Percentiles rank a stretch among this genome's conserved stretches.
phyloP scores from a whole-genome alignment of 371 early-diverging fungal genomes.

The Sporodiniella umbellata region DNA sequence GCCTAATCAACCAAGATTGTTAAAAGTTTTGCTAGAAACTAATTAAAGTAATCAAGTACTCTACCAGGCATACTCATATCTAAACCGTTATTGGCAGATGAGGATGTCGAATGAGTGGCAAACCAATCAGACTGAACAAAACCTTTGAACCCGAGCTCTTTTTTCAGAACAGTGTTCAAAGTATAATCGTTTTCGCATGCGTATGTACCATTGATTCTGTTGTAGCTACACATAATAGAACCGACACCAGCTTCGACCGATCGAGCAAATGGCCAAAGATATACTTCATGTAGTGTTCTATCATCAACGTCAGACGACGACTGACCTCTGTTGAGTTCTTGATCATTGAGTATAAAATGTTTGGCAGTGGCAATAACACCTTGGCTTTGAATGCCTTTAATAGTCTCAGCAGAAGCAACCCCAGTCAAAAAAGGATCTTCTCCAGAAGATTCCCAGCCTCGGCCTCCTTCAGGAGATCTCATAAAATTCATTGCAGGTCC shows the following conservation, averaged over 20 bases:
- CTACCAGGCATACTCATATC: neutral
- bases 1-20: constrained; percentile 3
- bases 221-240: constrained; percentile 60
- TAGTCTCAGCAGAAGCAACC: constrained; percentile 26
- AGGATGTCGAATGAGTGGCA: constrained; percentile 25
- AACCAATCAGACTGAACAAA: constrained; percentile 41
- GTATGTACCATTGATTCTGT: constrained; percentile 42
- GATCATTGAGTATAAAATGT: constrained; percentile 48
- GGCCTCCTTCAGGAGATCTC: constrained; percentile 47
- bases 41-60: neutral
- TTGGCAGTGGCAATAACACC: constrained; percentile 51
- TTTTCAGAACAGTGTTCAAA: constrained; percentile 45
- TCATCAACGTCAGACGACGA: constrained; percentile 35
- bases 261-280: constrained; percentile 52
- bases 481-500: constrained; percentile 49
- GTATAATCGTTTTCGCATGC: constrained; percentile 50
- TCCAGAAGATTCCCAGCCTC: constrained; percentile 59
- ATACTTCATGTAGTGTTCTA: constrained; percentile 55
- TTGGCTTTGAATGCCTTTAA: constrained; percentile 32
- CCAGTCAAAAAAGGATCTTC: constrained; percentile 59
- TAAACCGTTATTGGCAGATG: constrained; percentile 33
- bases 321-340: constrained; percentile 28
- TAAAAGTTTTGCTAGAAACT: neutral
- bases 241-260: constrained; percentile 53
- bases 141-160: constrained; percentile 47